Evolutionary conservation across 768 basidiomycete genomes (phyloP), one percentile per base, ranked within the genome.

Genomic region (Tricholoma flavovirens): DNA sequence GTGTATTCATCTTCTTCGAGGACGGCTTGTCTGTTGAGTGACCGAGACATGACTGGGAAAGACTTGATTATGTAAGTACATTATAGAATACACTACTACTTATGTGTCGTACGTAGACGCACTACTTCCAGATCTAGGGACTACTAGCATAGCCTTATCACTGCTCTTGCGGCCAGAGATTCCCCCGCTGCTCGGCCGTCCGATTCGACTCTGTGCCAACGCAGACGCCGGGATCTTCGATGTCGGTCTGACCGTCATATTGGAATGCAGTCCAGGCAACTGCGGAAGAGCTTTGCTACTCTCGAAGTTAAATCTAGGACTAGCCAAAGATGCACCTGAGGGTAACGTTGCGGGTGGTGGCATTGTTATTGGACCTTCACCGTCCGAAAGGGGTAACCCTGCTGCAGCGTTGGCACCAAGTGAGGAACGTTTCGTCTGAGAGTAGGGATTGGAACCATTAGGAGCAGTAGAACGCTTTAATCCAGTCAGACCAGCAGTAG

Each of bases 1-100:
- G 93, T 94, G 69, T 98, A 98, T 67, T 94, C 93, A 60, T 98
- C 97, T 76, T 99, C 97, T 49, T 92, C 89, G 12, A 91, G 80
- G 12, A 92, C 77, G 11, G 77, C 65, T 64, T 93, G 90, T 12
- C 77, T 73, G 66, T 88, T 88, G 55, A 93, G 75, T 15, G 90
- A 93, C 22, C 79, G 81, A 5, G 2, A 2, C 24, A 26, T 26
- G 24, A n/a, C 59, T 75, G 73, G 40, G 66, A 58, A 6, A 63
- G 24, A 3, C 24, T 26, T 26, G 24, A 3, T 26, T 26, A 26
- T 5, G 24, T 26, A 26, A 26, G 24, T 26, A 26, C 24, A 26
- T 26, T 26, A 26, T 26, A 26, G n/a, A 26, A 26, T 26, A 26
- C 24, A 26, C n/a, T n/a, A 26, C 24, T 26, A 26, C 33, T 24